A percentile compares a stretch with the other conserved stretches of the same genome.
Evolutionary conservation across 1,284 basidiomycete species (phyloP).

Genomic region (Ganoderma meredithae): DNA sequence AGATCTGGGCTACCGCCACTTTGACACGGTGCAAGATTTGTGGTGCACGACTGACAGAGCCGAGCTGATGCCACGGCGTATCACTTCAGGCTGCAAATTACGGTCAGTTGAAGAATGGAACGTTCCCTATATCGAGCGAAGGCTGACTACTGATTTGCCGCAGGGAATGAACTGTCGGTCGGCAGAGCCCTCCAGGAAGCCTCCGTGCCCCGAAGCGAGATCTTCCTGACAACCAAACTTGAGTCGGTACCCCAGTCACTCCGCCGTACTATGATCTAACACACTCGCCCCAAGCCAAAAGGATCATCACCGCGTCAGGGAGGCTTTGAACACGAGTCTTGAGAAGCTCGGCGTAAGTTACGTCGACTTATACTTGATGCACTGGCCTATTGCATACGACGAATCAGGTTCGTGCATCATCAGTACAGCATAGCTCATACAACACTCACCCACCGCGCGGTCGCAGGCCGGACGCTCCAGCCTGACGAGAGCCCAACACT

Average conservation of each 20-base stretch:
- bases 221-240: conserved; percentile 54
- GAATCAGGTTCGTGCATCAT: conserved; percentile 33
- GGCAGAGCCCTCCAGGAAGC: conserved; percentile 50
- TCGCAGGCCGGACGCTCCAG: conserved; percentile 22
- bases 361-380: conserved; percentile 52
- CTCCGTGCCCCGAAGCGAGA: conserved; percentile 47
- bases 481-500: conserved; percentile 28
- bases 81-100: conserved; percentile 29
- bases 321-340: conserved; percentile 62
- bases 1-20: conserved; percentile 24
- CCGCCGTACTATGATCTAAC: not conserved
- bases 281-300: conserved; percentile 38
- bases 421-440: conserved; percentile 7
- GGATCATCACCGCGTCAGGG: conserved; percentile 69
- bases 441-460: not conserved
- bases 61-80: conserved; percentile 31
- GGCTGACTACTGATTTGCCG: not conserved
- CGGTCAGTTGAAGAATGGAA: conserved; percentile 8
- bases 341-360: conserved; percentile 63
- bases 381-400: conserved; percentile 34
- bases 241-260: conserved; percentile 26
- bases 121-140: not conserved
- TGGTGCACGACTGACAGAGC: not conserved
- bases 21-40: conserved; percentile 14
- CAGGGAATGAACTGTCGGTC: conserved; percentile 48